phyloP scores from a whole-genome alignment of 2,329 filamentous ascomycete species.

The Aspergillus versicolor region DNA sequence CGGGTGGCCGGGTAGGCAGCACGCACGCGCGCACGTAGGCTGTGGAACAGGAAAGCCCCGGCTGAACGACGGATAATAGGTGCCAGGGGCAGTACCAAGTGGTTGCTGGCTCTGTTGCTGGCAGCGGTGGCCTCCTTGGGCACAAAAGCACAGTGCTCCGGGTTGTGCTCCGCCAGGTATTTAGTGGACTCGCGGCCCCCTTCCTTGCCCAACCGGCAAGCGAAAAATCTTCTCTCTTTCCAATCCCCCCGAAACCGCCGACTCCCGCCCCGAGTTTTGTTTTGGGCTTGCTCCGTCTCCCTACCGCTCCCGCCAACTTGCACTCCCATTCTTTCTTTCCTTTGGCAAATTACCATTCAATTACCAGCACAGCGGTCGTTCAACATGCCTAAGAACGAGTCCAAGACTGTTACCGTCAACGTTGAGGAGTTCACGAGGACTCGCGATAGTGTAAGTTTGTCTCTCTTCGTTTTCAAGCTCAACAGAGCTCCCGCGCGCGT shows the following conservation, averaged over 20 bases:
- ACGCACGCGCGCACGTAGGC: too few species aligned
- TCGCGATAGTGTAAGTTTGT: constrained; percentile 71
- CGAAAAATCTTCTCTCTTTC: constrained; percentile 21
- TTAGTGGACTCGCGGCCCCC: constrained; percentile 19
- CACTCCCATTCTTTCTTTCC: constrained; percentile 28
- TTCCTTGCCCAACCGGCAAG: constrained; percentile 20
- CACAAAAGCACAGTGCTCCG: not conserved
- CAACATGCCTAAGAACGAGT: constrained; percentile 44
- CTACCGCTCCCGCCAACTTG: constrained; percentile 39
- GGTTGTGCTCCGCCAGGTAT: constrained; percentile 11
- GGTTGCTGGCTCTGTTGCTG: not conserved
- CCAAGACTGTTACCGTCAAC: constrained; percentile 47
- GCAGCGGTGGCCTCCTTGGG: not conserved
- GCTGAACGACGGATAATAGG: not conserved
- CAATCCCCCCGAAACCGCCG: constrained; percentile 14
- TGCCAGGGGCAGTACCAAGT: not conserved
- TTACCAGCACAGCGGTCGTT: constrained; percentile 41
- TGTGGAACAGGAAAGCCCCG: too few species aligned
- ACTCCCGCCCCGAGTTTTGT: constrained; percentile 6
- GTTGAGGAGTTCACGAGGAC: constrained; percentile 77
- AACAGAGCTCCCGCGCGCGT: not conserved
- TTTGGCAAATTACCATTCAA: constrained; percentile 33
- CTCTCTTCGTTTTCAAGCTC: constrained; percentile 14
- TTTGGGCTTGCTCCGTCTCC: constrained; percentile 3
- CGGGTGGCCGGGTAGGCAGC: not conserved